phyloP scores from a whole-genome alignment of 1,284 basidiomycete species.

The Ustilago lituana region DNA sequence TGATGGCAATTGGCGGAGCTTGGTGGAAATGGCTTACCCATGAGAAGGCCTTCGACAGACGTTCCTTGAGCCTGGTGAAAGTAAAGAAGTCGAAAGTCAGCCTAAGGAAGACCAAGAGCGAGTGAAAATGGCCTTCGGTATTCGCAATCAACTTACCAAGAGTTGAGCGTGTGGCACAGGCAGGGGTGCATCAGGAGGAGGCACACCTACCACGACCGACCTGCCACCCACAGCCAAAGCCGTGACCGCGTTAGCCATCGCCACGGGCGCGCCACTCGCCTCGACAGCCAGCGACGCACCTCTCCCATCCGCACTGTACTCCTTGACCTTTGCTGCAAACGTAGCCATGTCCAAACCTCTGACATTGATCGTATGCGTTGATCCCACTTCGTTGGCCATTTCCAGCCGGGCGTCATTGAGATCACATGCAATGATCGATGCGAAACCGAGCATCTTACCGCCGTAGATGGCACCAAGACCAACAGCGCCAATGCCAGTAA shows the following conservation, averaged over 20 bases:
- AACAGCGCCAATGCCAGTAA: conserved; percentile 24
- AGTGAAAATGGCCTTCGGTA: no score
- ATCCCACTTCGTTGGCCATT: conserved; percentile 23
- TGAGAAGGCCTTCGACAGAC: conserved; percentile 28
- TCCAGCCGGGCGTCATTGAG: conserved; percentile 24
- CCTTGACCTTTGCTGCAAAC: conserved; percentile 25
- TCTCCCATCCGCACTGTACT: conserved; percentile 18
- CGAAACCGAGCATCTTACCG: conserved; percentile 23
- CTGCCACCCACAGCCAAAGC: conserved; percentile 23
- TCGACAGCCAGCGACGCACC: conserved; percentile 25
- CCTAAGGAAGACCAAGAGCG: no score
- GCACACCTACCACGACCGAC: conserved; percentile 12
- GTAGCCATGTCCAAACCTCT: conserved; percentile 8
- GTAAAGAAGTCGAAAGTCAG: background rate
- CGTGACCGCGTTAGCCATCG: conserved; percentile 13
- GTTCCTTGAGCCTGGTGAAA: conserved; percentile 16
- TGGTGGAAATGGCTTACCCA: conserved; percentile 10
- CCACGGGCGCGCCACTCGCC: conserved; percentile 15
- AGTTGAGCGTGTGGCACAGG: conserved; percentile 11
- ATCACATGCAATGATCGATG: conserved; percentile 19
- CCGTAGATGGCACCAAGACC: conserved; percentile 27
- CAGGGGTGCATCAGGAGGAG: conserved; percentile 9
- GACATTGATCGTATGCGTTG: conserved; percentile 23
- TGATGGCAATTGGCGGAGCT: background rate
- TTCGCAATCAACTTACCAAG: conserved; percentile 8